phyloP scores from a whole-genome alignment of 2,329 filamentous ascomycete species.

The Leptographium galeiforme region DNA sequence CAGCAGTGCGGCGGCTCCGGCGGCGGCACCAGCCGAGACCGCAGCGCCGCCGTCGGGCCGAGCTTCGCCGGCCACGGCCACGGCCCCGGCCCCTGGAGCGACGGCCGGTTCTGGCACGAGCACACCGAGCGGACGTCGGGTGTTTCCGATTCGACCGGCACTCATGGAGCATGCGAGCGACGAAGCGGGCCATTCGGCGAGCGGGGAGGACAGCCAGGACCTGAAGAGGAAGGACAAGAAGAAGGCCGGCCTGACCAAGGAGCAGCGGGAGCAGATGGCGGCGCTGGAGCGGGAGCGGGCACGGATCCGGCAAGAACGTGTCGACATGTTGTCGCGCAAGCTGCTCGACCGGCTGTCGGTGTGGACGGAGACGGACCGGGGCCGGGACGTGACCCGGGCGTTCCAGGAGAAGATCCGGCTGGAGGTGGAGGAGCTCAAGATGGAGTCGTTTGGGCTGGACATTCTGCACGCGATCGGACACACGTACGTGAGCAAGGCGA shows the following conservation, averaged over 20 bases:
- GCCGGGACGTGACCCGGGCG: constrained; percentile 65
- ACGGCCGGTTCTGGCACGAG: constrained; percentile 24
- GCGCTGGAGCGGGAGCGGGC: constrained; percentile 81
- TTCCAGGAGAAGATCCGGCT: constrained; percentile 91
- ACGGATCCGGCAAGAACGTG: constrained; percentile 70
- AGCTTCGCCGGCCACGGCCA: constrained; percentile 6
- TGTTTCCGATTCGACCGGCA: constrained; percentile 67
- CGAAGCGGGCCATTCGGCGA: constrained; percentile 56
- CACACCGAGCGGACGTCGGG: constrained; percentile 24
- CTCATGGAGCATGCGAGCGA: constrained; percentile 75
- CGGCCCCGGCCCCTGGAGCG: constrained; percentile 9
- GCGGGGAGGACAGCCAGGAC: constrained; percentile 51
- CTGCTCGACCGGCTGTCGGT: constrained; percentile 79
- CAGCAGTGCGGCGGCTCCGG: constrained; percentile 9
- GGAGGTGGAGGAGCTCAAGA: constrained; percentile 96
- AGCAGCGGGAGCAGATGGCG: constrained; percentile 82
- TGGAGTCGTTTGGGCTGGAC: constrained; percentile 95
- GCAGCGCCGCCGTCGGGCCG: neutral
- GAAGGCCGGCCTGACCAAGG: constrained; percentile 72
- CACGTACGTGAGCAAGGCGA: constrained; percentile 80
- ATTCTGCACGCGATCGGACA: constrained; percentile 90
- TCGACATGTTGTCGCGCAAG: constrained; percentile 72
- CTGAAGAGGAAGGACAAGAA: constrained; percentile 47
- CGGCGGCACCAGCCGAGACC: neutral
- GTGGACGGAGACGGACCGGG: constrained; percentile 96